Evolutionary conservation across 1,284 basidiomycete genomes (phyloP).

Genomic region (Pseudozyma sp.): DNA sequence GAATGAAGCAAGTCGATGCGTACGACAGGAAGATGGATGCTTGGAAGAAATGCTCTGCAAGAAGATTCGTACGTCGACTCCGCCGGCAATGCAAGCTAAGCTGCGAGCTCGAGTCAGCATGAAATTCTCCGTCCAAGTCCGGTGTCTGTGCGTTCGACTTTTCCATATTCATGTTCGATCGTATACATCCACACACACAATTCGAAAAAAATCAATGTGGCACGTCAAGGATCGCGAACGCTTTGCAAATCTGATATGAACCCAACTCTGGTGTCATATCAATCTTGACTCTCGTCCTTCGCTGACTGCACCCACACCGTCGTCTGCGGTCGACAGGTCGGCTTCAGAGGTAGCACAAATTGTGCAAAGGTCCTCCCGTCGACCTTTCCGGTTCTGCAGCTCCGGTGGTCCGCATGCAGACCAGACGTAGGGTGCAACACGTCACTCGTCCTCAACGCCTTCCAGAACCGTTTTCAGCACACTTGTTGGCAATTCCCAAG

Average conservation of each 20-base stretch:
- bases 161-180: constrained; percentile 1
- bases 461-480: background rate
- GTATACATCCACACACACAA: background rate
- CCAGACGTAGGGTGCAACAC: constrained; percentile 32
- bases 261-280: constrained; percentile 30
- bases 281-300: background rate
- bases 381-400: background rate
- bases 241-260: background rate
- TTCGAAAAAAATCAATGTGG: background rate
- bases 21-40: background rate
- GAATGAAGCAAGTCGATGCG: background rate
- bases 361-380: too few relatives aligned
- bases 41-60: background rate
- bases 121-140: background rate
- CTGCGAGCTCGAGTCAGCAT: constrained; percentile 1
- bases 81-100: constrained; percentile 1
- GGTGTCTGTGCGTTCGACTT: constrained; percentile 8
- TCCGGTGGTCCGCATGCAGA: background rate
- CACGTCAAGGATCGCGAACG: constrained; percentile 29
- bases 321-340: too few relatives aligned
- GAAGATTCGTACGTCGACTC: background rate
- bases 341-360: too few relatives aligned
- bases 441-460: constrained; percentile 13
- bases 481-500: too few relatives aligned
- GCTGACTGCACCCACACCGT: background rate